phyloP scores from a whole-genome alignment of 805 yeast species.

The Kockiozyma suomiensis region DNA sequence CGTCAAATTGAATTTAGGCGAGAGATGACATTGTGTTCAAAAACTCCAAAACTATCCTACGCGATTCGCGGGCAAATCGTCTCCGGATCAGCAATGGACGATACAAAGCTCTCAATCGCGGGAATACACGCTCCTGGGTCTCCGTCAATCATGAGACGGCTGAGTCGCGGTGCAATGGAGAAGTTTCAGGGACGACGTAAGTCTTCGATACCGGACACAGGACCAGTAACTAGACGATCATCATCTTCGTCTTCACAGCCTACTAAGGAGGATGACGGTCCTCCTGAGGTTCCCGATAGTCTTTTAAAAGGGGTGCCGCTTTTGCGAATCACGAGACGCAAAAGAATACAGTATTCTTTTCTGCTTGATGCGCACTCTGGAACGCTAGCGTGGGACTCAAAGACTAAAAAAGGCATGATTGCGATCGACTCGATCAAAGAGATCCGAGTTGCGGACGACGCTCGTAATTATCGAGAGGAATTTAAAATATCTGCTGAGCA shows the following conservation, averaged over 20 bases:
- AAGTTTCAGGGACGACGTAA: slow-evolving; percentile 14
- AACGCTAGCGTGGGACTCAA: slow-evolving; percentile 59
- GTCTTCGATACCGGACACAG: slow-evolving; percentile 3
- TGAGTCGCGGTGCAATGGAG: slow-evolving; percentile 34
- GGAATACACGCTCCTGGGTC: not conserved
- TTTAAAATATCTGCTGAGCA: slow-evolving; percentile 69
- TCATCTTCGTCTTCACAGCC: not conserved
- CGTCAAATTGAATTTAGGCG: too few species aligned
- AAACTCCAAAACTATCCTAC: not conserved
- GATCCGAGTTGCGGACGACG: slow-evolving; percentile 66
- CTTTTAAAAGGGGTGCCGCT: slow-evolving; percentile 62
- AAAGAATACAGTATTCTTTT: slow-evolving; percentile 61
- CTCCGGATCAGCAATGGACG: slow-evolving; percentile 5
- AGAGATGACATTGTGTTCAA: too few species aligned
- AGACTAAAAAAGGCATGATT: slow-evolving; percentile 42
- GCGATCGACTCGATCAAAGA: slow-evolving; percentile 66
- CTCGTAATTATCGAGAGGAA: slow-evolving; percentile 84
- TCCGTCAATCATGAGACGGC: slow-evolving; percentile 28
- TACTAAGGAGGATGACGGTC: slow-evolving; percentile 24
- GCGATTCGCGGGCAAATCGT: not conserved
- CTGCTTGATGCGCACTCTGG: slow-evolving; percentile 59
- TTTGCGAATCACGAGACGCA: slow-evolving; percentile 69
- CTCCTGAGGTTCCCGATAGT: slow-evolving; percentile 51
- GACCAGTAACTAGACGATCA: slow-evolving; percentile 14
- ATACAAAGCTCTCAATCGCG: not conserved